Percentiles rank a stretch among this genome's conserved stretches.
These are phyloP conservation scores for Sporothrix variecibatus DNA, from an alignment of 2,329 filamentous ascomycete genomes.

Conservation along the genomic window DNA sequence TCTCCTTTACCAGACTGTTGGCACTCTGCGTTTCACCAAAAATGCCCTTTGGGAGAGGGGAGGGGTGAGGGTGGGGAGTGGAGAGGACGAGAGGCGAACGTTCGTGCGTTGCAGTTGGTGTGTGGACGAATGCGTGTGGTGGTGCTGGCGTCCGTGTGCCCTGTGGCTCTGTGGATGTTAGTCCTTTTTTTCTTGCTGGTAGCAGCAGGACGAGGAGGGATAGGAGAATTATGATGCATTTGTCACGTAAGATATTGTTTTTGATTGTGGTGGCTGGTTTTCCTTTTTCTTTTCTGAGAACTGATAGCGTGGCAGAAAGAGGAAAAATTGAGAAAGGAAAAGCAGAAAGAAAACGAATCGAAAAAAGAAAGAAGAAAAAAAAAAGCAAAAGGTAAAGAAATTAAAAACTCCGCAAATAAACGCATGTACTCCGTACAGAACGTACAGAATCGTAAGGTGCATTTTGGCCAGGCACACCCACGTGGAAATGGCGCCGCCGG, in stretches of 20 bases:
- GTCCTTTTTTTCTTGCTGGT: background rate
- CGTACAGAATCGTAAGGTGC: background rate
- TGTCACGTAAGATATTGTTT: background rate
- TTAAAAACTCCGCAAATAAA: background rate
- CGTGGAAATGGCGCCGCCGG: slow-evolving; percentile 1
- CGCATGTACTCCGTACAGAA: background rate
- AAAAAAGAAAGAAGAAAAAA: background rate
- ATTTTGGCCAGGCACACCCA: slow-evolving; percentile 12
- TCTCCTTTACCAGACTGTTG: slow-evolving; percentile 23
- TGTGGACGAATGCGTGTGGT: background rate
- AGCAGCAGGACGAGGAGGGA: background rate
- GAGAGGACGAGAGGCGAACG: background rate
- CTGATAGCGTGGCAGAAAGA: slow-evolving; percentile 7
- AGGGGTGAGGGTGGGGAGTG: background rate
- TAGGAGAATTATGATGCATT: slow-evolving; percentile 7
- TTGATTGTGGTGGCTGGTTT: background rate
- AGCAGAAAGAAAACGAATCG: background rate
- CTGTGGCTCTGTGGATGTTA: background rate
- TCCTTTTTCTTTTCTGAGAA: background rate
- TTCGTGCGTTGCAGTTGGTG: background rate
- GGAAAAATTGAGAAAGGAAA: background rate
- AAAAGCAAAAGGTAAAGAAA: background rate
- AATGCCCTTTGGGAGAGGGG: background rate
- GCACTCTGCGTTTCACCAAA: slow-evolving; percentile 25
- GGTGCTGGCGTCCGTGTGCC: background rate